A percentile compares a stretch with the other conserved stretches of the same genome.
Conservation (phyloP, 2,329 filamentous ascomycete species). For the Arthrobotrys sinensis region DNA sequence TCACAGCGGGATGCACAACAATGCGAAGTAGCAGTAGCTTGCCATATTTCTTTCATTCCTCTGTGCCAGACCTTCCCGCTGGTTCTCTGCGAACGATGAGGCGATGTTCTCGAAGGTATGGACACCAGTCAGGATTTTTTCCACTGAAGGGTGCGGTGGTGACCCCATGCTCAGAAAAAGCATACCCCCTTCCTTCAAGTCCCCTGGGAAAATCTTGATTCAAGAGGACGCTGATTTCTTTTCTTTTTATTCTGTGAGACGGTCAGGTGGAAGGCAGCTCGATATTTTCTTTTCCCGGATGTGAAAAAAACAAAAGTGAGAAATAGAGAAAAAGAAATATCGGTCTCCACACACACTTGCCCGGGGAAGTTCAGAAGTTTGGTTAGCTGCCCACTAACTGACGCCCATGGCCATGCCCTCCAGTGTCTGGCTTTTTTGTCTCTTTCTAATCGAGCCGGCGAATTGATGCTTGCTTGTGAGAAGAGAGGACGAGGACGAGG, state of each 20-base stretch:
- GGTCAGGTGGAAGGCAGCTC: constrained; percentile 58
- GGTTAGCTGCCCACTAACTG: constrained; percentile 35
- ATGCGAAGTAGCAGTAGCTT: background rate
- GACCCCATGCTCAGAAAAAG: constrained; percentile 59
- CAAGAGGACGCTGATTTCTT: constrained; percentile 29
- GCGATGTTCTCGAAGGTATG: constrained; percentile 50
- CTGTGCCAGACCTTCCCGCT: background rate
- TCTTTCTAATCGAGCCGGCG: constrained; percentile 42
- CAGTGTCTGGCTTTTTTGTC: constrained; percentile 9
- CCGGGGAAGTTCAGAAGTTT: constrained; percentile 57
- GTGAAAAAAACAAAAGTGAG: constrained; percentile 17
- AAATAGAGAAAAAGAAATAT: constrained; percentile 34
- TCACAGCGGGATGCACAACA: constrained; percentile 6
- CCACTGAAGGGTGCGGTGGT: constrained; percentile 26
- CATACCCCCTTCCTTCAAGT: constrained; percentile 42
- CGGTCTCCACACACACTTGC: constrained; percentile 54
- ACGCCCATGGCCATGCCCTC: constrained; percentile 29
- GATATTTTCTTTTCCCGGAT: constrained; percentile 40
- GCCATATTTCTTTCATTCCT: constrained; percentile 16
- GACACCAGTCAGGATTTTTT: constrained; percentile 23
- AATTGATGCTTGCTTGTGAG: constrained; percentile 40
- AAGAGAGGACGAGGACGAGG: background rate
- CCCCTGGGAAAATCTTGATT: constrained; percentile 62
- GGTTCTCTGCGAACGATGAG: constrained; percentile 38
- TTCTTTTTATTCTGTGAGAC: constrained; percentile 35